A percentile compares a stretch with the other conserved stretches of the same genome.
Conservation (phyloP, 176 grass and related monocot species). For the Elaeis guineensis region DNA sequence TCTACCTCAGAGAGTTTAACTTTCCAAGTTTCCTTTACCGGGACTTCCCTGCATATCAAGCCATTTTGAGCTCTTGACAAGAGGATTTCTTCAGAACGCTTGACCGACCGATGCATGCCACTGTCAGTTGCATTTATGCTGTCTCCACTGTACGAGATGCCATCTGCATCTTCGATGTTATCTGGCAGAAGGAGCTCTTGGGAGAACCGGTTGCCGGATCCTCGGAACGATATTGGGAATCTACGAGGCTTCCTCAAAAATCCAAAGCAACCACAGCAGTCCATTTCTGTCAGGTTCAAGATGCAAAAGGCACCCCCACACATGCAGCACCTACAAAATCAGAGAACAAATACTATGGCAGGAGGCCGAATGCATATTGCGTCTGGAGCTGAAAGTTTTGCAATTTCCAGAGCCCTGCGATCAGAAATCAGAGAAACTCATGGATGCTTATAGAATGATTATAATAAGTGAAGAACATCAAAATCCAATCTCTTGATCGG, state of each 20-base stretch:
- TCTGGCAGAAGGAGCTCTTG: constrained; percentile 33
- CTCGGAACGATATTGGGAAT: background rate
- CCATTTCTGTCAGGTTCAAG: constrained; percentile 39
- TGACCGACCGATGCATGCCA: constrained; percentile 13
- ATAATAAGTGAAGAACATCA: no score
- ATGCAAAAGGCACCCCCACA: constrained; percentile 12
- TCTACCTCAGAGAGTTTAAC: constrained; percentile 51
- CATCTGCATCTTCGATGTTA: constrained; percentile 21
- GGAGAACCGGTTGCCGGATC: constrained; percentile 17
- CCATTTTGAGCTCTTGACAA: constrained; percentile 36
- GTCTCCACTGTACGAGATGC: constrained; percentile 12
- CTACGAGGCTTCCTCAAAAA: constrained; percentile 49
- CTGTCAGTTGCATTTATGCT: constrained; percentile 21
- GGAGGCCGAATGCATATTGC: no score
- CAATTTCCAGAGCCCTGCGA: no score
- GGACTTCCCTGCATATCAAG: constrained; percentile 52
- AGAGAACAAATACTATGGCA: no score
- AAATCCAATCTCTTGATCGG: no score
- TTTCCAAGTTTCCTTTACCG: constrained; percentile 55
- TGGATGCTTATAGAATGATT: no score
- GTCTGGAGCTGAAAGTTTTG: no score
- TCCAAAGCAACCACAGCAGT: constrained; percentile 70
- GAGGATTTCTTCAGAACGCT: constrained; percentile 61
- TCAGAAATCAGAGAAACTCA: no score
- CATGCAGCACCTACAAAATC: no score